Evolutionary conservation across 441 rosid genomes (phyloP).

Genomic region (Populus hybrid): DNA sequence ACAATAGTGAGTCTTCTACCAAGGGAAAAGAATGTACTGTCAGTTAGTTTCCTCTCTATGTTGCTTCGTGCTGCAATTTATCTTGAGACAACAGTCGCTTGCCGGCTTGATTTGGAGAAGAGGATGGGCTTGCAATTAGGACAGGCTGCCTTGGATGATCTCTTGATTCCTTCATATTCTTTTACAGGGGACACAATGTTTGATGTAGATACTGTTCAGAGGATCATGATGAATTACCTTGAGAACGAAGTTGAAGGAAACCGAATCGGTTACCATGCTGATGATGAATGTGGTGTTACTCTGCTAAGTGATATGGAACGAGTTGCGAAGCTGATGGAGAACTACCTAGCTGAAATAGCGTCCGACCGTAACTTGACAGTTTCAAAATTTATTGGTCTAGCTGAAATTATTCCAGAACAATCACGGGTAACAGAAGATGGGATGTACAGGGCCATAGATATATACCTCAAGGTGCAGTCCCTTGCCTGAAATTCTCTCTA

Average conservation of each 20-base stretch:
- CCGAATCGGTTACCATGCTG: conserved; percentile 37
- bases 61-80: conserved; percentile 77
- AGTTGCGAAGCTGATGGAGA: conserved; percentile 73
- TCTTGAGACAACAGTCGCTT: conserved; percentile 72
- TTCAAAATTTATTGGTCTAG: conserved; percentile 63
- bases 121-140: conserved; percentile 85
- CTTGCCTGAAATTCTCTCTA: not conserved
- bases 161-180: conserved; percentile 81
- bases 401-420: conserved; percentile 69
- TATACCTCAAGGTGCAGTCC: conserved; percentile 73
- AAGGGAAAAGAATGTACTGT: conserved; percentile 64
- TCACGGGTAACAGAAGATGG: conserved; percentile 91
- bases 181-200: conserved; percentile 74
- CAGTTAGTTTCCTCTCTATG: conserved; percentile 72
- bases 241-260: conserved; percentile 56
- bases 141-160: conserved; percentile 78
- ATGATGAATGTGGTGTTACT: conserved; percentile 52
- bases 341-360: conserved; percentile 88
- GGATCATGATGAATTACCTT: conserved; percentile 56
- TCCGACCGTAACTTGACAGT: conserved; percentile 80
- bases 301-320: conserved; percentile 48
- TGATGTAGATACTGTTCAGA: conserved; percentile 69
- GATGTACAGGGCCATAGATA: conserved; percentile 79
- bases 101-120: conserved; percentile 82
- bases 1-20: conserved; percentile 72